Base-by-base conservation (phyloP, 2,329 filamentous ascomycete genomes). In the Fusarium sp. region DNA sequence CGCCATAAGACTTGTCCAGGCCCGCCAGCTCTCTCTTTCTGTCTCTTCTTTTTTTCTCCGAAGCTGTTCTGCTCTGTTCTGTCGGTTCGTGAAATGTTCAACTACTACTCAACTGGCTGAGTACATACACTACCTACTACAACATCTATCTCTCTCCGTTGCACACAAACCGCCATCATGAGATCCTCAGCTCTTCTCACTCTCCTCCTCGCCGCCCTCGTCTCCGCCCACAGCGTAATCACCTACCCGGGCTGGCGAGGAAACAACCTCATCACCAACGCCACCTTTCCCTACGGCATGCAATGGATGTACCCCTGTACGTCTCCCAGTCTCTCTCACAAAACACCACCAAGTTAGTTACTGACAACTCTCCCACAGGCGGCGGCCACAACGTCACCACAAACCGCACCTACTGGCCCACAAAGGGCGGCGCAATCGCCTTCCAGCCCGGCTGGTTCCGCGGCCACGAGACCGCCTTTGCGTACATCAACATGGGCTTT, bases 381-480 rank as follows among this genome's bases (percentile, higher is more conserved):
- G 95, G 95, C 56, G 95, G 95, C 61, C 88, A 94, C 80, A 81
- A 82, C 42, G 85, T 86, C 34, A 91, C 91, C 0, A 83, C 78
- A 40, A 98, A 99, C 79, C 88, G 94, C 62, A 97, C 95, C 12
- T 91, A 90, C 79, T 98, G 95, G 95, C 93, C 95, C 13, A 84
- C 92, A 45, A 86, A 80, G 28, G 95, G 95, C 68, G 95, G 95
- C 61, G 92, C 93, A n/a, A 73, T 99, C 59, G 85, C 92, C 45
- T 84, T 97, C 71, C 94, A 98, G 74, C 95, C 95, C 0, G 95
- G 94, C 72, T 98, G 95, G 95, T 97, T 97, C 81, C 88, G 89
- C 56, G 95, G 95, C 64, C 95, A 98, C 76, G 76, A 85, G 32
- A 89, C 87, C 6, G 94, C 93, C 15, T 86, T 92, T 70, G 84